Conservation (phyloP, 2,329 filamentous ascomycete species). For the Botrytis byssoidea region DNA sequence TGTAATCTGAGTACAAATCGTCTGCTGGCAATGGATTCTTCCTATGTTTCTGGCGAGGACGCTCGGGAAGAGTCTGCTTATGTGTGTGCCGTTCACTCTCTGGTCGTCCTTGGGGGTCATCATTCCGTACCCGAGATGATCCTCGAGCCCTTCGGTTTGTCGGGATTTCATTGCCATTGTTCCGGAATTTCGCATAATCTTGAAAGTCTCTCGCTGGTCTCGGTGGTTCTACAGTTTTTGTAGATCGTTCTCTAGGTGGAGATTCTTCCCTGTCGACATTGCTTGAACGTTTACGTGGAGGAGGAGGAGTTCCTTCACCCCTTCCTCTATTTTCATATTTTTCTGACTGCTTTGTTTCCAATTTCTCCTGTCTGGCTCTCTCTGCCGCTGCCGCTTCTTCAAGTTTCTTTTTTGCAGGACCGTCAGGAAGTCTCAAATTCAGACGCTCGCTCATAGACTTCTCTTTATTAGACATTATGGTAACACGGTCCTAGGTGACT, state of each 20-base stretch:
- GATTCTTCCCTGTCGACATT: not conserved
- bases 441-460: not conserved
- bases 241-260: accelerated
- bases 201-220: not conserved
- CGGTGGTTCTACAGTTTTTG: not conserved
- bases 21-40: too few species aligned
- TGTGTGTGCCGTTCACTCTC: too few species aligned
- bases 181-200: not conserved
- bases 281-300: not conserved
- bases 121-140: not conserved
- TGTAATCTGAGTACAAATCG: too few species aligned
- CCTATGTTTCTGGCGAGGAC: too few species aligned
- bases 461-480: too few species aligned
- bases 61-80: too few species aligned
- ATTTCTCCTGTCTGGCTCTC: not conserved
- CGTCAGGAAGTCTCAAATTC: not conserved
- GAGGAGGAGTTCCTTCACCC: not conserved
- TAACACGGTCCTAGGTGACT: not conserved
- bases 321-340: not conserved
- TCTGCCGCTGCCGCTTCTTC: not conserved
- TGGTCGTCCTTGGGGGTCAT: too few species aligned
- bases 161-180: too few species aligned
- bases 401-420: not conserved
- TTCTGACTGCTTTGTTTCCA: too few species aligned
- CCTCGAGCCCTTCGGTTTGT: too few species aligned